A percentile compares a stretch with the other conserved stretches of the same genome.
Evolutionary conservation across 768 basidiomycete species (phyloP).

Genomic region (Rhodosporidiobolus sp.): DNA sequence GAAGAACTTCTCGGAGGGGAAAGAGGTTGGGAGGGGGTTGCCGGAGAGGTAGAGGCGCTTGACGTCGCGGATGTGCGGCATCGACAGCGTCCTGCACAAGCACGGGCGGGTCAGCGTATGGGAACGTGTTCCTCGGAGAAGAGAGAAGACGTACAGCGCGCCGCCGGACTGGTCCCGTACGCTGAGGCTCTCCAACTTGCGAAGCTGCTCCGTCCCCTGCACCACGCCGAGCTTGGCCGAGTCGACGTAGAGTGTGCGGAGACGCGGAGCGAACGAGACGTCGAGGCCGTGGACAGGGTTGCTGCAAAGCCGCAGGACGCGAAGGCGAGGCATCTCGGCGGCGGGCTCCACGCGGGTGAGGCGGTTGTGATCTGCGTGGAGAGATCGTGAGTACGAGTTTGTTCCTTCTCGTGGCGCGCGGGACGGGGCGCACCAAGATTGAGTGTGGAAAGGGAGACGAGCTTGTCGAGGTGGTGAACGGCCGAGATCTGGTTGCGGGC

Average conservation of each 20-base stretch:
- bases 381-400: neutral
- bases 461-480: conserved; percentile 59
- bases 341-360: conserved; percentile 56
- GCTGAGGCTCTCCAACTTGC: conserved; percentile 82
- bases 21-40: conserved; percentile 48
- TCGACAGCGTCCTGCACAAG: conserved; percentile 43
- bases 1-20: conserved; percentile 69
- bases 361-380: conserved; percentile 66
- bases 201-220: conserved; percentile 55
- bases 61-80: conserved; percentile 73
- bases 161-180: conserved; percentile 78
- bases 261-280: conserved; percentile 59
- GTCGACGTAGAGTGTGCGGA: conserved; percentile 91
- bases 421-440: conserved; percentile 69
- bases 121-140: conserved; percentile 3
- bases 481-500: conserved; percentile 67
- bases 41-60: conserved; percentile 87
- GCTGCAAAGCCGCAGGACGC: conserved; percentile 78
- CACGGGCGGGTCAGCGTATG: neutral
- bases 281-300: conserved; percentile 72
- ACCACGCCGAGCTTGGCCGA: conserved; percentile 58
- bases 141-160: conserved; percentile 61
- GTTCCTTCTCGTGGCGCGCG: too few species aligned
- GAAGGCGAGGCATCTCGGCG: conserved; percentile 61
- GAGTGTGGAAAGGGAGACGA: conserved; percentile 60